Percentiles rank a stretch among this genome's conserved stretches.
Conservation (phyloP, 2,329 filamentous ascomycete genomes). For the Blastomyces gilchristii region DNA sequence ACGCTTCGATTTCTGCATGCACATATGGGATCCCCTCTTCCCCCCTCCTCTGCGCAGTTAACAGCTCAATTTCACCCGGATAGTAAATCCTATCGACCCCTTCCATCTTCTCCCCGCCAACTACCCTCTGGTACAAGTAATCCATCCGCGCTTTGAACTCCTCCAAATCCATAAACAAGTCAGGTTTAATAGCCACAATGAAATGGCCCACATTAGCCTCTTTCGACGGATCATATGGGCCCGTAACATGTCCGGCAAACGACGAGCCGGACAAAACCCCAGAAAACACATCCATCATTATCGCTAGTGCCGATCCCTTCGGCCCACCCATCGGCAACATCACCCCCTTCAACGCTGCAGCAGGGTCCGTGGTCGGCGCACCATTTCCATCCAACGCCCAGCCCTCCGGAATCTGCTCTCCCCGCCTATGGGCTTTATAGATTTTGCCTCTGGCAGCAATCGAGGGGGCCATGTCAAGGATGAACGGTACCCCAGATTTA, state of each 20-base stretch:
- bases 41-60: conserved; percentile 35
- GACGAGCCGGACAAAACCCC: conserved; percentile 65
- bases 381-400: conserved; percentile 70
- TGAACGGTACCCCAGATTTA: conserved; percentile 46
- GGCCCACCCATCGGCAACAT: conserved; percentile 82
- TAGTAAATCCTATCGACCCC: conserved; percentile 49
- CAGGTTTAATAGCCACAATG: conserved; percentile 59
- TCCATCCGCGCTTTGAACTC: conserved; percentile 56
- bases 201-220: conserved; percentile 63
- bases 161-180: conserved; percentile 60
- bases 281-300: conserved; percentile 88
- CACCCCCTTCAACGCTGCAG: conserved; percentile 56
- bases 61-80: conserved; percentile 48
- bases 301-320: conserved; percentile 63
- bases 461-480: conserved; percentile 39
- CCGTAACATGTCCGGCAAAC: conserved; percentile 66
- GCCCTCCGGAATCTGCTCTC: conserved; percentile 38
- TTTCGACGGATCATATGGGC: conserved; percentile 59
- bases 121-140: conserved; percentile 46
- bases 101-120: conserved; percentile 42
- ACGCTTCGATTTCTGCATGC: conserved; percentile 38
- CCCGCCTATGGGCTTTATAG: conserved; percentile 35
- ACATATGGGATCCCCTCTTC: conserved; percentile 42
- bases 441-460: conserved; percentile 39
- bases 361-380: conserved; percentile 59